Evolutionary conservation across 768 basidiomycete species (phyloP).

Genomic region (Tricholoma bakamatsutake): DNA sequence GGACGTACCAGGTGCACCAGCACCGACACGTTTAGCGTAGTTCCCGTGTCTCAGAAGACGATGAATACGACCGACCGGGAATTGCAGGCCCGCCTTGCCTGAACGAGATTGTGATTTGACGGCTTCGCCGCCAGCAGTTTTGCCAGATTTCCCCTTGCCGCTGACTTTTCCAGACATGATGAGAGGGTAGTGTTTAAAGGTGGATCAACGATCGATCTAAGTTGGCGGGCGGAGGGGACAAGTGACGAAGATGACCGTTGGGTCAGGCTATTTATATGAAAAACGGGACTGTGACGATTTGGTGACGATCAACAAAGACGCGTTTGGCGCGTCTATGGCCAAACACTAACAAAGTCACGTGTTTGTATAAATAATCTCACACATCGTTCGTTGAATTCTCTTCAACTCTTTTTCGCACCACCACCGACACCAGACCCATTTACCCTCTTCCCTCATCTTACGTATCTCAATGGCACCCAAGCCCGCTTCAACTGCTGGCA

Average conservation of each 20-base stretch:
- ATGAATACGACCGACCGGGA: conserved; percentile 82
- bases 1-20: conserved; percentile 62
- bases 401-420: conserved; percentile 16
- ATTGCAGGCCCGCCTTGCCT: conserved; percentile 59
- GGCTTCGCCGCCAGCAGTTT: conserved; percentile 31
- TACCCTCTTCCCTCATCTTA: conserved; percentile 4
- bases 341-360: conserved; percentile 33
- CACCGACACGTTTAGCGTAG: conserved; percentile 74
- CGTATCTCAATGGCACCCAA: conserved; percentile 52
- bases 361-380: conserved; percentile 28
- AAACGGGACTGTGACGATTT: background rate
- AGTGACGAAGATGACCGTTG: background rate
- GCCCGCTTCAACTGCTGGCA: conserved; percentile 82
- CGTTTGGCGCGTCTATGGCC: conserved; percentile 29
- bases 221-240: conserved; percentile 5
- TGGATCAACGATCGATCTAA: conserved; percentile 6
- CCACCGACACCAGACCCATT: conserved; percentile 12
- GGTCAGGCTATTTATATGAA: conserved; percentile 23
- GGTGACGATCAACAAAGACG: conserved; percentile 28
- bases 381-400: conserved; percentile 10
- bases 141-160: conserved; percentile 28
- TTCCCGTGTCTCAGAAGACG: conserved; percentile 73
- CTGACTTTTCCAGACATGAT: conserved; percentile 33
- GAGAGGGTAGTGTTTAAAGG: background rate
- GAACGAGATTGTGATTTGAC: conserved; percentile 57